Conservation (phyloP, 164 flowering plant species). For the Pachysandra terminalis region DNA sequence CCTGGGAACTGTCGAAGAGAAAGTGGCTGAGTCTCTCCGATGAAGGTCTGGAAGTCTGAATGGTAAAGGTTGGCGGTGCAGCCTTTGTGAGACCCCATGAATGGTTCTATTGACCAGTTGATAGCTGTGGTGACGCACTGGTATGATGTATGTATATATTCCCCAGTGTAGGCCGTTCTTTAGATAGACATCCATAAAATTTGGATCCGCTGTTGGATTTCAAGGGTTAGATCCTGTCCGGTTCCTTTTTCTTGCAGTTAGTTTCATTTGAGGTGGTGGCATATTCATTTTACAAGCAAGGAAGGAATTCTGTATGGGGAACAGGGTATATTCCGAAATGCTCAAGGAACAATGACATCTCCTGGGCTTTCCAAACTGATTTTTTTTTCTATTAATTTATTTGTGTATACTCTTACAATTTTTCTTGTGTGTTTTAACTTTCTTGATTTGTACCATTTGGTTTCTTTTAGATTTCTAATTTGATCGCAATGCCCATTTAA, state of each 20-base stretch:
- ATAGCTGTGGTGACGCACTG: slow-evolving; percentile 20
- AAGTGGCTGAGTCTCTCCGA: slow-evolving; percentile 23
- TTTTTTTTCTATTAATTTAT: slow-evolving; percentile 25
- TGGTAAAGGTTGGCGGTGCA: slow-evolving; percentile 25
- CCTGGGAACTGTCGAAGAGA: slow-evolving; percentile 64
- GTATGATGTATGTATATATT: slow-evolving; percentile 14
- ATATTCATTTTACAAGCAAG: slow-evolving; percentile 17
- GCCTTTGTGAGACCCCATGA: slow-evolving; percentile 22
- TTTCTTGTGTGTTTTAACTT: slow-evolving; percentile 14
- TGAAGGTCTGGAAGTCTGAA: neutral
- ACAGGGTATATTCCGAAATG: slow-evolving; percentile 2
- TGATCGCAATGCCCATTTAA: slow-evolving; percentile 13
- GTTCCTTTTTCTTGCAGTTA: neutral
- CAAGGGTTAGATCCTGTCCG: slow-evolving; percentile 22
- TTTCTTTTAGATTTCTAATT: slow-evolving; percentile 11
- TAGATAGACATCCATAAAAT: slow-evolving; percentile 13
- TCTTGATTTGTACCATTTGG: slow-evolving; percentile 23
- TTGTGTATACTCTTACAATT: slow-evolving; percentile 24
- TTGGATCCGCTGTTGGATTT: slow-evolving; percentile 11
- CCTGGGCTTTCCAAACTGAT: slow-evolving; percentile 30
- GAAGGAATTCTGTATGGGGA: slow-evolving; percentile 9
- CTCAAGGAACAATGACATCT: slow-evolving; percentile 23
- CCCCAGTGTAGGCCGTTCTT: slow-evolving; percentile 28
- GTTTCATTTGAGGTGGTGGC: slow-evolving; percentile 18
- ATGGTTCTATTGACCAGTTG: slow-evolving; percentile 13